Percentiles rank a stretch among this genome's conserved stretches.
Conservation (phyloP, 805 yeast genomes). For the Candida gorgasii region DNA sequence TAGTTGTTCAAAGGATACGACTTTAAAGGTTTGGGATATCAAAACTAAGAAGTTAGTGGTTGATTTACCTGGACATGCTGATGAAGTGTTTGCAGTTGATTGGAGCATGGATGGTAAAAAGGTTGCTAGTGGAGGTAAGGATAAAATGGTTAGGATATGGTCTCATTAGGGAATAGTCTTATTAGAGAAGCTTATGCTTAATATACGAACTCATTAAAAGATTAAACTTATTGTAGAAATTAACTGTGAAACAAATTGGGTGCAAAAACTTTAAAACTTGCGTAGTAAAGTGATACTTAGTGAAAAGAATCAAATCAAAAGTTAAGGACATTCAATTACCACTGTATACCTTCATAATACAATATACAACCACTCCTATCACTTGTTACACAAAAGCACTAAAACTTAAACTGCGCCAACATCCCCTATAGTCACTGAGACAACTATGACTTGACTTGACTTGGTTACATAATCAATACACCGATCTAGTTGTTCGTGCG, state of each 20-base stretch:
- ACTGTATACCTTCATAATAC: neutral
- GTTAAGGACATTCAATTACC: no score
- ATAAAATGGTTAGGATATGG: constrained; percentile 93
- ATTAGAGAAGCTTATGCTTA: neutral
- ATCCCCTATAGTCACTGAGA: no score
- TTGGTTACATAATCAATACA: neutral
- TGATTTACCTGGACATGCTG: constrained; percentile 94
- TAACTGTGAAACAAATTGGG: no score
- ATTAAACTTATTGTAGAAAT: neutral
- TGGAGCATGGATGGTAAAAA: constrained; percentile 95
- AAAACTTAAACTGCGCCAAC: neutral
- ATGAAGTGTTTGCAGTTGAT: constrained; percentile 95
- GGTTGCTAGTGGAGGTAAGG: constrained; percentile 98
- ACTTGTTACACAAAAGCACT: neutral
- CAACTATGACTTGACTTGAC: no score
- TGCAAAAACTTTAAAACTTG: no score
- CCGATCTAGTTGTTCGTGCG: neutral
- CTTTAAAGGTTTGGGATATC: constrained; percentile 95
- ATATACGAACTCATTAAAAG: neutral
- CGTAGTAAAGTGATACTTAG: no score
- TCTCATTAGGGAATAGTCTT: no score
- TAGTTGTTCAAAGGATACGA: constrained; percentile 93
- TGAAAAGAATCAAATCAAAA: no score
- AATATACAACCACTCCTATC: neutral
- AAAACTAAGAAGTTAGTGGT: constrained; percentile 78